Conservation (phyloP, 306 rosid genomes). For the Fagus crenata region DNA sequence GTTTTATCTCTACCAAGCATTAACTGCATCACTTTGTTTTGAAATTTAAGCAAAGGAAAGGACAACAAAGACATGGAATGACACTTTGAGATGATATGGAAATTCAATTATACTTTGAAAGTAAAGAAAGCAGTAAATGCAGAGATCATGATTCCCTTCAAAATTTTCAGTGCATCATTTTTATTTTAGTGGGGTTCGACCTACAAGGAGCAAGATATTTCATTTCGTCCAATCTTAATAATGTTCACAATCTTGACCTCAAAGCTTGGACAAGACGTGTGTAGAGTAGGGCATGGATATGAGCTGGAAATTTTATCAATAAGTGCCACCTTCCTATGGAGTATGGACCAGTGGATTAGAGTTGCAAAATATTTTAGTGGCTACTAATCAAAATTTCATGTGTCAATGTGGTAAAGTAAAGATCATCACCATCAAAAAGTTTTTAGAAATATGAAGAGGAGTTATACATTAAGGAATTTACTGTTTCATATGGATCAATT, state of each 20-base stretch:
- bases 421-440: neutral
- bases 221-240: too few relatives aligned
- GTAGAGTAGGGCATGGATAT: too few relatives aligned
- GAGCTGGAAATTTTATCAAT: too few relatives aligned
- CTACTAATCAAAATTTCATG: neutral
- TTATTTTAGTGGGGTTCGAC: too few relatives aligned
- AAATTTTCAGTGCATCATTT: neutral
- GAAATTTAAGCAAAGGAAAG: neutral
- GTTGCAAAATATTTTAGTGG: neutral
- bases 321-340: too few relatives aligned
- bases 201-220: too few relatives aligned
- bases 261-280: too few relatives aligned
- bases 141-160: neutral
- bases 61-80: neutral
- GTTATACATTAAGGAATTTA: too few relatives aligned
- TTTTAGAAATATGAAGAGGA: too few relatives aligned
- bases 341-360: neutral
- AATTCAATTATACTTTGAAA: neutral
- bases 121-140: neutral
- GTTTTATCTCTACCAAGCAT: too few relatives aligned
- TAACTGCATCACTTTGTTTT: neutral
- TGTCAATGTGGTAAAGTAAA: neutral
- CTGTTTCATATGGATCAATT: too few relatives aligned
- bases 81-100: neutral
- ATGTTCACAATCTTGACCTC: too few relatives aligned